Conservation (phyloP, 495 filamentous ascomycete species). For the Tuber microsphaerosporum region DNA sequence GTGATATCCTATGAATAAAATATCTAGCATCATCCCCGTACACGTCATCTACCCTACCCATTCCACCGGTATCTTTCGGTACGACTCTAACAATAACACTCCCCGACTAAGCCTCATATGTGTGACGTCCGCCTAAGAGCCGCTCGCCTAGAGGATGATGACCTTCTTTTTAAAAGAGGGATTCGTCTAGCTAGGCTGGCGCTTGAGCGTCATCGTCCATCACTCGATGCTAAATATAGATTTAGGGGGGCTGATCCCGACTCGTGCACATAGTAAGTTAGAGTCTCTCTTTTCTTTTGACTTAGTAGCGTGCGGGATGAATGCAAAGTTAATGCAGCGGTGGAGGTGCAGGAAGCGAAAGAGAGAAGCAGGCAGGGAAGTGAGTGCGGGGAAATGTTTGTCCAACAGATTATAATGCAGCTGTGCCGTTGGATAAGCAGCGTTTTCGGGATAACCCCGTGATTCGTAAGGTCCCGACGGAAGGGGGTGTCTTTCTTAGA, state of each 20-base stretch:
- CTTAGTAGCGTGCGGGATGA: not conserved
- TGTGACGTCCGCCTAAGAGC: not conserved
- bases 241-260: not conserved
- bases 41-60: not conserved
- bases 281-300: not conserved
- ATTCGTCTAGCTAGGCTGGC: not conserved
- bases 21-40: not conserved
- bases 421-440: not conserved
- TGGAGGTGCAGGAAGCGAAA: not conserved
- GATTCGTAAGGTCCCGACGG: not conserved
- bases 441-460: not conserved
- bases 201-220: not conserved
- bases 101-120: not conserved
- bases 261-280: not conserved
- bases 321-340: not conserved
- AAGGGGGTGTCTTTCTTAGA: not conserved
- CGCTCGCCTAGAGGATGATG: not conserved
- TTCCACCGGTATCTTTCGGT: not conserved
- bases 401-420: not conserved
- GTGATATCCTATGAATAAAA: not conserved
- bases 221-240: not conserved
- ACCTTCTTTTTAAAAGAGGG: not conserved
- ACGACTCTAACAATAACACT: not conserved
- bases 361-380: not conserved
- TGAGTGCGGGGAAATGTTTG: not conserved